A percentile compares a stretch with the other conserved stretches of the same genome.
Conservation (phyloP, 177 flowering plant genomes). For the Vitis hybrid region DNA sequence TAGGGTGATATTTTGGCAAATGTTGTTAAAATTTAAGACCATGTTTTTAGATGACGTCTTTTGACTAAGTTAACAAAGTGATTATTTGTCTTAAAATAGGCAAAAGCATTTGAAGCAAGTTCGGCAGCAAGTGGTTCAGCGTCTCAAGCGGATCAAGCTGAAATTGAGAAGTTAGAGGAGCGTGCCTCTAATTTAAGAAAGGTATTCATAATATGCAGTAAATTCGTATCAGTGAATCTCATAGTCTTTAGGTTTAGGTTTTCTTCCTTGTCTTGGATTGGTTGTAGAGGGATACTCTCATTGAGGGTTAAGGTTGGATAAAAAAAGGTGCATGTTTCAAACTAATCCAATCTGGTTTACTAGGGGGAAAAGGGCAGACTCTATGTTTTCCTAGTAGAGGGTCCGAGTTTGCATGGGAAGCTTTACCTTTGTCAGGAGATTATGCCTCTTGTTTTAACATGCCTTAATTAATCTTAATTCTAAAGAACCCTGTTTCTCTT, state of each 20-base stretch:
- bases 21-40: not conserved
- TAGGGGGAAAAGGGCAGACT: not conserved
- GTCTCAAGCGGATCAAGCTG: conserved; percentile 43
- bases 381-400: not conserved
- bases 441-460: too few species aligned
- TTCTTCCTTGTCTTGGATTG: not conserved
- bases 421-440: too few species aligned
- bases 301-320: not conserved
- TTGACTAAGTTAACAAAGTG: not conserved
- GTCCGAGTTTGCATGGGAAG: too few species aligned
- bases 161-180: conserved; percentile 68
- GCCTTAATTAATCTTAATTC: not conserved
- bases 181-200: conserved; percentile 54
- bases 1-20: not conserved
- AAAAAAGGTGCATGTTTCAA: not conserved
- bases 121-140: conserved; percentile 21
- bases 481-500: not conserved
- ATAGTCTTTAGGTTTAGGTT: not conserved
- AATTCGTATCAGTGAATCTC: not conserved
- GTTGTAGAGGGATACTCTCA: not conserved
- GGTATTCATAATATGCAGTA: conserved; percentile 36
- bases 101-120: conserved; percentile 43
- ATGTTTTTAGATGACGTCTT: not conserved
- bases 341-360: not conserved
- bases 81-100: conserved; percentile 28